Evolutionary conservation across 345 rosid genomes (phyloP).

Genomic region (Mercurialis annua): DNA sequence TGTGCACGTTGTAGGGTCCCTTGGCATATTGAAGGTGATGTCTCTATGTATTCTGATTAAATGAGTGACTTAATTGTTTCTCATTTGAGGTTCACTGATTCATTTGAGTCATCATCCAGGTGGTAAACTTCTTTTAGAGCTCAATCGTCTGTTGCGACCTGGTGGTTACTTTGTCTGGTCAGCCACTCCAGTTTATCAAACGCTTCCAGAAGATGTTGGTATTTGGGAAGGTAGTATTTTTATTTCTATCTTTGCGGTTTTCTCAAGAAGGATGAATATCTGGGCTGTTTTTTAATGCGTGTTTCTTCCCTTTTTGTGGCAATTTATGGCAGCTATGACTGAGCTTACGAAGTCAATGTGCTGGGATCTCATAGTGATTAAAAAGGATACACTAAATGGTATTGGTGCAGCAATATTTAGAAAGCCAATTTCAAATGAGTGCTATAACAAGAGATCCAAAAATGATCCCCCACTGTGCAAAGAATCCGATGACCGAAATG

Average conservation of each 20-base stretch:
- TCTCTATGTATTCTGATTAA: neutral
- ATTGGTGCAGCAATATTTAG: conserved; percentile 75
- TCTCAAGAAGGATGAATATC: neutral
- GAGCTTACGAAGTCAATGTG: conserved; percentile 73
- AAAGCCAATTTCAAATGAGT: conserved; percentile 78
- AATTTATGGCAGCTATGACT: conserved; percentile 65
- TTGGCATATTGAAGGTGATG: conserved; percentile 81
- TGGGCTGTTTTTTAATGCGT: neutral
- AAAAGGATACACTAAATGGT: conserved; percentile 60
- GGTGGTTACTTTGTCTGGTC: conserved; percentile 97
- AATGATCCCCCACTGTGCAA: conserved; percentile 74
- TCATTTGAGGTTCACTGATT: conserved; percentile 7
- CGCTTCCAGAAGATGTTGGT: conserved; percentile 65
- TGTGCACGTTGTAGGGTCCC: conserved; percentile 99
- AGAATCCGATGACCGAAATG: conserved; percentile 84
- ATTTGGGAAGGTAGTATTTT: conserved; percentile 74
- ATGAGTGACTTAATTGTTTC: neutral
- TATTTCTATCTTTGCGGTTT: neutral
- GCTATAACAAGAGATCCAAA: conserved; percentile 64
- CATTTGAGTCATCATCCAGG: conserved; percentile 42
- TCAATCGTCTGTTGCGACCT: conserved; percentile 78
- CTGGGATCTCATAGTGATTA: conserved; percentile 79
- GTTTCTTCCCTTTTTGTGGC: conserved; percentile 11
- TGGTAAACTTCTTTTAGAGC: conserved; percentile 86
- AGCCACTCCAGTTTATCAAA: conserved; percentile 96